Base-by-base conservation (phyloP, 306 rosid species). In the Comarum palustre region DNA sequence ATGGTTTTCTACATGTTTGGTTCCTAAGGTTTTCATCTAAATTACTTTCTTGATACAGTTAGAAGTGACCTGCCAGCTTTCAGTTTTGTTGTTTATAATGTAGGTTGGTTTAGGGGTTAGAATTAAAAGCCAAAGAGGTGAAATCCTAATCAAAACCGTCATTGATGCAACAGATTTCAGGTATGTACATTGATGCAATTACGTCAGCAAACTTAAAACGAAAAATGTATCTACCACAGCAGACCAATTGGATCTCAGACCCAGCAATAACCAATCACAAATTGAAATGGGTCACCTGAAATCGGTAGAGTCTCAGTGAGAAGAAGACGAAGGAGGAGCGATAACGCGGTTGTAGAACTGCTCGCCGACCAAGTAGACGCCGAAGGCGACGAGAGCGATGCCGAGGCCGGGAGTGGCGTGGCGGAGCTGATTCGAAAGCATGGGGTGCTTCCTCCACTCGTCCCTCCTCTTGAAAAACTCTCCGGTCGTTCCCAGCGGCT, bases 381-480 rank as follows among this genome's bases (percentile, higher is more conserved):
- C 96, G 61, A 95, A 91, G 66, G 97, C 97, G 19, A 90, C 99
- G 24, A 95, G 83, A 39, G 96, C 99, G 75, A 90, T 88, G 72
- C 96, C 97, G 6, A 94, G 90, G 36, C 97, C 97, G 24, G 96
- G 99, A 39, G 89, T 88, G 60, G 97, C 99, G 77, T 94, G 96
- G 22, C 93, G 91, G 8, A 91, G 50, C 90, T 91, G 97, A 82
- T 85, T 91, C 7, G 80, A 16, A 0, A 91, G 83, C 97, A 76
- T 84, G 2, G 99, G 99, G 31, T 94, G 97, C 89, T 89, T 94
- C 90, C 99, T 91, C 99, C 99, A 94, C 52, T 50, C 88, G 58
- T 94, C 99, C 79, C 96, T 91, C 80, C 99, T 80, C 84, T 84
- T 85, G 87, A 94, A 94, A 77, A 94, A 91, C 82, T 94, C 97